Evolutionary conservation across 225 moss, liverwort and hornwort genomes (phyloP).

Genomic region (Neckera pumila): DNA sequence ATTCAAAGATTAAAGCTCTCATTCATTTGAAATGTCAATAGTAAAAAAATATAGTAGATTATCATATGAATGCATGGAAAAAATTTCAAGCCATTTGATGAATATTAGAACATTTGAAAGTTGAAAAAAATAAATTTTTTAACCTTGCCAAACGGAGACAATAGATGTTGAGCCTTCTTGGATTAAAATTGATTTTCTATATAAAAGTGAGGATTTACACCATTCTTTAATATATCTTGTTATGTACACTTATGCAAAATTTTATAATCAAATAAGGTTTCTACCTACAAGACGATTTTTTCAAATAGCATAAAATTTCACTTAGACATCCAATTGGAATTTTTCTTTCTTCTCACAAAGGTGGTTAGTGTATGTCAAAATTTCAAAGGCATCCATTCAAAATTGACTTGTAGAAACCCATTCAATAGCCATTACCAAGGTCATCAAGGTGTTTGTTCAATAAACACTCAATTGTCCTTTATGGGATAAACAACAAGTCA

Average conservation of each 20-base stretch:
- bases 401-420: not conserved
- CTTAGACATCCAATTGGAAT: accelerated
- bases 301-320: not conserved
- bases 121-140: not conserved
- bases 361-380: not conserved
- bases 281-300: not conserved
- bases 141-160: accelerated
- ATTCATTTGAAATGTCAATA: not conserved
- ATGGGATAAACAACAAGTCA: not conserved
- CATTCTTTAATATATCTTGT: no score
- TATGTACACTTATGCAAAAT: no score
- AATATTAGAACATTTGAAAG: not conserved
- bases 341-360: no score
- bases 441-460: not conserved
- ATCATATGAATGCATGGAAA: accelerated
- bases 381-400: not conserved
- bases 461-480: no score
- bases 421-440: no score
- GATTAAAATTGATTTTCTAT: not conserved
- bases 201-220: no score
- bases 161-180: accelerated
- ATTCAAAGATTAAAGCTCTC: not conserved
- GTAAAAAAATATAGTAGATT: accelerated
- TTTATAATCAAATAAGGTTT: not conserved
- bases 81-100: not conserved